Percentiles rank a stretch among this genome's conserved stretches.
These are phyloP conservation scores for Selaginella moellendorffii DNA, from an alignment of 75 land plant species.

Conservation along the genomic window DNA sequence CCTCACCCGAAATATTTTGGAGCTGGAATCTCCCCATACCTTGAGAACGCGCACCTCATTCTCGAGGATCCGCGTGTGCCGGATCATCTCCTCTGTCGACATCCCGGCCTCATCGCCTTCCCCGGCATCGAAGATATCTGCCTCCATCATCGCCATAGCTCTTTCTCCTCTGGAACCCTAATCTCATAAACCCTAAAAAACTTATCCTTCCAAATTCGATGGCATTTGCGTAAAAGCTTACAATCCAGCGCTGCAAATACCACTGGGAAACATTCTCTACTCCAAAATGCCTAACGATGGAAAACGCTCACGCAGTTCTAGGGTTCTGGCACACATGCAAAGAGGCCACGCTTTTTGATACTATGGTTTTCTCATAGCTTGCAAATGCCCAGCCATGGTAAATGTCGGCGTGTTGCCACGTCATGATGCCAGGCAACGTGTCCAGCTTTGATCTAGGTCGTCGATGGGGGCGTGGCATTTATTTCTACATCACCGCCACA, in stretches of 20 bases:
- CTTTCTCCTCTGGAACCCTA: not conserved
- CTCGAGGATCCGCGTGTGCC: constrained; percentile 84
- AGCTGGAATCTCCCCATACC: constrained; percentile 18
- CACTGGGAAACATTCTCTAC: too few species aligned
- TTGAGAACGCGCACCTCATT: constrained; percentile 76
- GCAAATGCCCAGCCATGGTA: not conserved
- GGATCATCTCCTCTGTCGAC: constrained; percentile 65
- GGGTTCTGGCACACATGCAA: too few species aligned
- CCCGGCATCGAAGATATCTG: constrained; percentile 46
- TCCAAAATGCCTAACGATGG: not conserved
- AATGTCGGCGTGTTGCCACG: too few species aligned
- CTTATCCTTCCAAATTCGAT: not conserved
- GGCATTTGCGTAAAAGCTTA: not conserved
- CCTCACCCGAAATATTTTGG: too few species aligned
- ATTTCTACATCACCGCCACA: too few species aligned
- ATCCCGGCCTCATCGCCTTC: constrained; percentile 45
- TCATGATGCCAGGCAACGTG: too few species aligned
- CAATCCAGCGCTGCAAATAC: not conserved
- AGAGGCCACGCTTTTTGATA: too few species aligned
- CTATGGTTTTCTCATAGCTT: too few species aligned
- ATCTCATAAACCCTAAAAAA: not conserved
- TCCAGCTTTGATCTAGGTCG: too few species aligned
- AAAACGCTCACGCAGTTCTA: too few species aligned
- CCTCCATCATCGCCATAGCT: constrained; percentile 25
- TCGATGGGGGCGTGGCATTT: not conserved